Evolutionary conservation across 371 early-diverging fungal species (phyloP), one percentile per base, ranked within the genome.

Genomic region (Mortierella sp.): DNA sequence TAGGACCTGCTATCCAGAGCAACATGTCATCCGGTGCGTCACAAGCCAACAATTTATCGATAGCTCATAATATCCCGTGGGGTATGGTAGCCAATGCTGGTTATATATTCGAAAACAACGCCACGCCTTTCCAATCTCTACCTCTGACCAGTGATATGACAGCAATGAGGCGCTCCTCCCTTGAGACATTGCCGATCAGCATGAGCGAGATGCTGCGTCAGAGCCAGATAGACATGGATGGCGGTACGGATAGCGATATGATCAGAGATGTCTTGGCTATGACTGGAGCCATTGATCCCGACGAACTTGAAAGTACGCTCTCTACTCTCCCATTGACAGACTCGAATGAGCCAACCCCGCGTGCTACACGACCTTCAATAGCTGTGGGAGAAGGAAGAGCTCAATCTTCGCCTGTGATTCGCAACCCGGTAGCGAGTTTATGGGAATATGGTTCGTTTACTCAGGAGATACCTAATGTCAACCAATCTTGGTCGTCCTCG

Each of bases 211-310:
- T 66, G 71, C 60, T 67, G 7, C 65, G 60, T 22, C 66, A 69
- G 15, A 66, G 75, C 32, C 70, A 75, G 37, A 45, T 66, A 56
- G 78, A 77, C 15, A 64, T 60, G 15, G 60, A 60, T 47, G 73
- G 32, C 10, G 32, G 47, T n/a, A 54, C 54, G 6, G 68, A 71
- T 29, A 69, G 54, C 13, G 72, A 71, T 35, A 70, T 71, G 64
- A 57, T 80, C 17, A 68, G 70, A 62, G 81, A 80, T 55, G 72
- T 80, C 12, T 37, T 80, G 37, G 81, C 81, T 1, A 75, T 75
- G 75, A 71, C 75, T 1, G 81, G 75, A 10, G 72, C 71, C 9
- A 75, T 80, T 51, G 75, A 80, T 47, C 70, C 60, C 1, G 75
- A 80, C 8, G 81, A 75, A 8, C 64, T 75, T 31, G 61, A 61